Base-by-base conservation (phyloP, 75 land plant genomes). In the Gnetum montanum region DNA sequence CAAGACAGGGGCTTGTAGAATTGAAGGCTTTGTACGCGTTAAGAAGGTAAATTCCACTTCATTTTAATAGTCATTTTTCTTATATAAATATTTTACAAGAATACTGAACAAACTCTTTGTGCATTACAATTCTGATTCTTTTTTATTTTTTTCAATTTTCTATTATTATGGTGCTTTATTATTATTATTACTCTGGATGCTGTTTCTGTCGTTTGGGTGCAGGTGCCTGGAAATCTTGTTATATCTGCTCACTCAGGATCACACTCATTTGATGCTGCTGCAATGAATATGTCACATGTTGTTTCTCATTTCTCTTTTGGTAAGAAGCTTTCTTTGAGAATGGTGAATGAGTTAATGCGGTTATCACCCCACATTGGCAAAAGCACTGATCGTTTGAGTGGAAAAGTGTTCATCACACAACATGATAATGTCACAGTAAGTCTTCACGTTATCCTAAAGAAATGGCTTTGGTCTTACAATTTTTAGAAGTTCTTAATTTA, bases 11-110 rank as follows among this genome's bases (percentile, higher is more conserved):
- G 99, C 97, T 38, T 95, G 99, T 58, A 83, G 92, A 69, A 72
- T 95, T 62, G 97, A 95, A 63, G 99, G 99, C 30, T 95, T 90
- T 79, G 90, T 90, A 26, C 86, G 83, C 31, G 99, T 86, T 6
- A 95, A 95, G 74, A 95, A 95, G 97, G 99, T 83, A 70, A 53
- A 16, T n/a, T n/a, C 35, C 57, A 4, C 49, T n/a, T n/a, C n/a
- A n/a, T n/a, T n/a, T n/a, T n/a, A n/a, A n/a, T n/a, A n/a, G n/a
- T n/a, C n/a, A n/a, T n/a, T 46, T 16, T 27, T 27, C 10, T 15
- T 37, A 10, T 57, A 36, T 25, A 22, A 15, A 20, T 18, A 18
- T 55, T 3, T 3, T 51, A 8, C n/a, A 51, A 23, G 4, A 22
- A n/a, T n/a, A n/a, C n/a, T n/a, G n/a, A n/a, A n/a, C n/a, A n/a